Percentiles rank a stretch among this genome's conserved stretches.
These are phyloP conservation scores for Lentithecium fluviatile DNA, from an alignment of 495 filamentous ascomycete genomes.

Conservation along the genomic window DNA sequence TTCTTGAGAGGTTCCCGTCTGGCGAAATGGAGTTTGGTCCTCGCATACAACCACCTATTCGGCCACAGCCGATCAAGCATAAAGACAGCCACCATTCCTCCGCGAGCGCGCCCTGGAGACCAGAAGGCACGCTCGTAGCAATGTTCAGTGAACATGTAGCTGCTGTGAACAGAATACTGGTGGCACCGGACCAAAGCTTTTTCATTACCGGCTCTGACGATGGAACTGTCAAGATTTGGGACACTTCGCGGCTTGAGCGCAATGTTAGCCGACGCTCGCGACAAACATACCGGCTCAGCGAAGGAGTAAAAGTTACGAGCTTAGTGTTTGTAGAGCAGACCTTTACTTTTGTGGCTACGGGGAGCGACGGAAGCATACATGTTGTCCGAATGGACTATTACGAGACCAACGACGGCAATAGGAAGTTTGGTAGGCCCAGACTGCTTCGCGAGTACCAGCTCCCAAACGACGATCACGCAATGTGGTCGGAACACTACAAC, in stretches of 20 bases:
- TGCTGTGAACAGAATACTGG: conserved; percentile 75
- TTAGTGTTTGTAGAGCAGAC: conserved; percentile 92
- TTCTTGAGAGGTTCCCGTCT: conserved; percentile 83
- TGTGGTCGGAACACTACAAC: conserved; percentile 92
- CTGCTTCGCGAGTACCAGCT: conserved; percentile 79
- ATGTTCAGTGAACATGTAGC: conserved; percentile 85
- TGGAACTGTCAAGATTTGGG: conserved; percentile 90
- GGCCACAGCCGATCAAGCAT: conserved; percentile 63
- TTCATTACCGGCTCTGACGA: conserved; percentile 95
- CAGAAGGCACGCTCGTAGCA: conserved; percentile 77
- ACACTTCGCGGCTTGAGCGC: conserved; percentile 81
- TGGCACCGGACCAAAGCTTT: conserved; percentile 89
- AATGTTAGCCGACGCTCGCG: conserved; percentile 83
- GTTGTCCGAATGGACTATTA: conserved; percentile 80
- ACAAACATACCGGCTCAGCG: conserved; percentile 77
- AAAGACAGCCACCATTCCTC: conserved; percentile 45
- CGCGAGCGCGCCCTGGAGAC: conserved; percentile 68
- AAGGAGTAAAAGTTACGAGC: conserved; percentile 69
- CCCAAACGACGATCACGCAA: conserved; percentile 68
- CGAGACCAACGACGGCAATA: conserved; percentile 17
- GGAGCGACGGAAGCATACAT: conserved; percentile 86
- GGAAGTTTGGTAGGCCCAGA: conserved; percentile 73
- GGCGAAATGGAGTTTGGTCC: conserved; percentile 80
- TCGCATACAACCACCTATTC: conserved; percentile 67
- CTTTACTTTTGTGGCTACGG: conserved; percentile 85